Percentiles rank a stretch among this genome's conserved stretches.
Conservation (phyloP, 2,329 filamentous ascomycete genomes). For the Lachnellula arida region DNA sequence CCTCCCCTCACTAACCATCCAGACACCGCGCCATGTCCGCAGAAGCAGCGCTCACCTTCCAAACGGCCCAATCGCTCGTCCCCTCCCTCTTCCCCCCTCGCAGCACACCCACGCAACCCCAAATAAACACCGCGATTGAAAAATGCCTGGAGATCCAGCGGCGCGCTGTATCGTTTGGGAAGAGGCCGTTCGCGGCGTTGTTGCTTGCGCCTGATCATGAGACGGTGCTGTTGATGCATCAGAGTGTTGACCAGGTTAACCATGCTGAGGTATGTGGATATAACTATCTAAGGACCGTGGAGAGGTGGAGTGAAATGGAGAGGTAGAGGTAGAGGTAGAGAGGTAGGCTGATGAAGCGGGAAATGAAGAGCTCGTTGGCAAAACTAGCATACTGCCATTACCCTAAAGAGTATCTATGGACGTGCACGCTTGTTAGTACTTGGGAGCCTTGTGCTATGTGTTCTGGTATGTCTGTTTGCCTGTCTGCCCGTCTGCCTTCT, state of each 20-base stretch:
- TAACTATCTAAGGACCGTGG: neutral
- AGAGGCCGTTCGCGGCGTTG: constrained; percentile 45
- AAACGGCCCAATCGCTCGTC: constrained; percentile 19
- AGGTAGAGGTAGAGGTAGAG: neutral
- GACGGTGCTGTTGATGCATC: constrained; percentile 44
- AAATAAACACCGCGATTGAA: constrained; percentile 38
- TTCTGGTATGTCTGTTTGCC: constrained; percentile 27
- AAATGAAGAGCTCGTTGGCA: constrained; percentile 36
- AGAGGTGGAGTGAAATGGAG: neutral
- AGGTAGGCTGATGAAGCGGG: constrained; percentile 8
- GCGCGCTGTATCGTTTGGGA: constrained; percentile 40
- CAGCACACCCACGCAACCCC: constrained; percentile 33
- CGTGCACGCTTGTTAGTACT: constrained; percentile 46
- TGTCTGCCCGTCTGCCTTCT: too few relatives aligned
- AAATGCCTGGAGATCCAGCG: constrained; percentile 40
- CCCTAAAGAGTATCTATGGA: constrained; percentile 43
- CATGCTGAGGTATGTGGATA: constrained; percentile 40
- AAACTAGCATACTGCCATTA: constrained; percentile 46
- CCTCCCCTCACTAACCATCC: neutral
- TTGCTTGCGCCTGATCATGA: constrained; percentile 46
- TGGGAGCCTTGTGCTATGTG: constrained; percentile 56
- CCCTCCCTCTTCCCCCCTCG: constrained; percentile 35
- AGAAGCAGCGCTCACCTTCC: constrained; percentile 26
- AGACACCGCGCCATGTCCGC: constrained; percentile 21
- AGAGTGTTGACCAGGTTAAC: constrained; percentile 48